These are phyloP conservation scores for Leucosporidium creatinivorum DNA, from an alignment of 768 basidiomycete genomes.

Conservation along the genomic window DNA sequence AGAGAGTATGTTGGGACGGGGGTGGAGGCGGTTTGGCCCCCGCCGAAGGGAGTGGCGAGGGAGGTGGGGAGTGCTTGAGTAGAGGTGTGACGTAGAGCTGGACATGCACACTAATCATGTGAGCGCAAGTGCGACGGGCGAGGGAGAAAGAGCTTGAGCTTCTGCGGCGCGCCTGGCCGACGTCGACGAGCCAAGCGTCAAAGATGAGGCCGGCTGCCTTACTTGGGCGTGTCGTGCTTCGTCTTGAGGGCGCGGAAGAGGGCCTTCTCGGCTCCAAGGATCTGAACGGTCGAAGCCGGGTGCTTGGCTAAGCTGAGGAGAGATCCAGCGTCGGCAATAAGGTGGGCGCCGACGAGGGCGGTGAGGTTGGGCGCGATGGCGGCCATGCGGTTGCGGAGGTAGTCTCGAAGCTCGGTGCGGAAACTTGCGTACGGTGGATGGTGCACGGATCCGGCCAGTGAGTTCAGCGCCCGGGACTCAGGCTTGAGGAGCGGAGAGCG, in stretches of 20 bases:
- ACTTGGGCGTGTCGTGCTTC: conserved; percentile 60
- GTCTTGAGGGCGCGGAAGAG: conserved; percentile 49
- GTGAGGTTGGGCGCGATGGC: conserved; percentile 97
- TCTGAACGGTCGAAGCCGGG: conserved; percentile 49
- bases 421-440: not conserved
- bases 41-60: conserved; percentile 13
- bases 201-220: conserved; percentile 99
- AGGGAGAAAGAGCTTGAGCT: too few species aligned
- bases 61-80: not conserved
- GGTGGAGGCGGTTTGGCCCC: conserved; percentile 26
- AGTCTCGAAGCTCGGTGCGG: conserved; percentile 88
- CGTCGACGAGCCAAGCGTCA: conserved; percentile 91
- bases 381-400: conserved; percentile 94
- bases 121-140: too few species aligned
- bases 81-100: too few species aligned
- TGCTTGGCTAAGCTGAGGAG: conserved; percentile 48
- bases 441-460: not conserved
- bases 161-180: conserved; percentile 95
- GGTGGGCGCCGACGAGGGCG: conserved; percentile 64
- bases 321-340: conserved; percentile 55
- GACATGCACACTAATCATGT: too few species aligned
- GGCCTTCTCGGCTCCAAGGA: conserved; percentile 49
- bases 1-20: conserved; percentile 20
- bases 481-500: too few species aligned
- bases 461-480: not conserved